Base-by-base conservation (phyloP, 148 eudicot species). In the Salicornia ramosissima region DNA sequence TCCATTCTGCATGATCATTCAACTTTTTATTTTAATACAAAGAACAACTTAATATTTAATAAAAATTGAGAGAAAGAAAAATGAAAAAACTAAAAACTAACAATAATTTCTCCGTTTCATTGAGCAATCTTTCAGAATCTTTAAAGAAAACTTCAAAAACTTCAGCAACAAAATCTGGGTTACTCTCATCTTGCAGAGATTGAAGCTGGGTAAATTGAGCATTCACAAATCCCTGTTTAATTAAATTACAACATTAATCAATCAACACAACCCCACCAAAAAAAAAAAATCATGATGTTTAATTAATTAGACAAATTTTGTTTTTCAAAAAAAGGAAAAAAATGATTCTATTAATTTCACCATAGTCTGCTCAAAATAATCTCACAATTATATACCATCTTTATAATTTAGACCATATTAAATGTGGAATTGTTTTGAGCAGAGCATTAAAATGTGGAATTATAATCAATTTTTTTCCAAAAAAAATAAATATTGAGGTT, bases 151-250 rank as follows among this genome's bases (percentile, higher is more conserved):
- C 84, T 14, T 83, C 72, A 28, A 91, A 82, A 4, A 91, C 88
- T 80, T 91, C 96, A 43, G 40, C 78, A 21, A 91, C 90, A 80
- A 91, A 91, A 15, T 87, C 77, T 31, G 96, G 97, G 83, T 86
- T 89, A 81, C 82, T 84, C 67, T 89, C 96, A 76, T 91, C 97
- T 81, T 87, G 88, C 74, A 91, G 45, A 24, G 82, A 75, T 49
- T 84, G 92, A 6, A 91, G 76, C 74, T 87, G 87, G 1, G 71
- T 71, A 74, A 85, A 91, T 34, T 91, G 96, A 55, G 87, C 92
- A 81, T 89, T 86, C 71, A 91, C 49, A 15, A 75, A 71, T 39
- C 86, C 89, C 97, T 91, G 75, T 42, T 62, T 11, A 4, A 36
- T 36, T 39, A 11, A 12, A 54, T 26, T n/a, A n/a, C 26, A 52